Conservation (phyloP, 2,329 filamentous ascomycete genomes). For the Penicillium sp. region DNA sequence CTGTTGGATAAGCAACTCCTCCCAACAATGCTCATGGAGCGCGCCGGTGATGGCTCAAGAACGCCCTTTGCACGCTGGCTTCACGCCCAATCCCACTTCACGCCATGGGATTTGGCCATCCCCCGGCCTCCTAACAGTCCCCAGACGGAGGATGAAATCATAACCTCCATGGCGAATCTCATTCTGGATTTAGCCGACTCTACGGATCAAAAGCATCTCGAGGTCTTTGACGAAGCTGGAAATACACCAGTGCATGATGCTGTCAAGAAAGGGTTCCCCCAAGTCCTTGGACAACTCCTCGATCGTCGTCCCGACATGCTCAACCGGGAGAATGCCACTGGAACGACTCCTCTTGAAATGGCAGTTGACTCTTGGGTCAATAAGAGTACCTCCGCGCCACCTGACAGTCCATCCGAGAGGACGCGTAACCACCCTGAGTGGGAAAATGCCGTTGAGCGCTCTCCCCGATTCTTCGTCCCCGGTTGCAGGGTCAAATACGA, state of each 20-base stretch:
- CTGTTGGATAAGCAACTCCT: conserved; percentile 56
- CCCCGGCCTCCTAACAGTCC: not conserved
- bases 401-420: conserved; percentile 10
- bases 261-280: conserved; percentile 50
- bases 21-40: conserved; percentile 33
- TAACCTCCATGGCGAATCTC: conserved; percentile 47
- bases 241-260: conserved; percentile 46
- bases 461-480: conserved; percentile 11
- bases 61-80: conserved; percentile 62
- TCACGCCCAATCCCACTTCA: not conserved
- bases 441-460: not conserved
- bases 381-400: conserved; percentile 17
- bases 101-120: not conserved
- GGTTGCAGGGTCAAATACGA: not conserved
- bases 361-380: conserved; percentile 31
- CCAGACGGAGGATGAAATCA: conserved; percentile 22
- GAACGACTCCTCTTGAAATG: conserved; percentile 67
- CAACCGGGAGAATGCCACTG: conserved; percentile 72
- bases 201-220: conserved; percentile 46
- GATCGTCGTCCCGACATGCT: conserved; percentile 60
- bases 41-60: conserved; percentile 29
- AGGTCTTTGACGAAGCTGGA: conserved; percentile 45
- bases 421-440: not conserved
- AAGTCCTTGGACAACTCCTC: conserved; percentile 56
- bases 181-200: conserved; percentile 59